A percentile compares a stretch with the other conserved stretches of the same genome.
These are phyloP conservation scores for Cutaneotrichosporon cutaneum DNA, from an alignment of 1,284 basidiomycete species.

Conservation along the genomic window DNA sequence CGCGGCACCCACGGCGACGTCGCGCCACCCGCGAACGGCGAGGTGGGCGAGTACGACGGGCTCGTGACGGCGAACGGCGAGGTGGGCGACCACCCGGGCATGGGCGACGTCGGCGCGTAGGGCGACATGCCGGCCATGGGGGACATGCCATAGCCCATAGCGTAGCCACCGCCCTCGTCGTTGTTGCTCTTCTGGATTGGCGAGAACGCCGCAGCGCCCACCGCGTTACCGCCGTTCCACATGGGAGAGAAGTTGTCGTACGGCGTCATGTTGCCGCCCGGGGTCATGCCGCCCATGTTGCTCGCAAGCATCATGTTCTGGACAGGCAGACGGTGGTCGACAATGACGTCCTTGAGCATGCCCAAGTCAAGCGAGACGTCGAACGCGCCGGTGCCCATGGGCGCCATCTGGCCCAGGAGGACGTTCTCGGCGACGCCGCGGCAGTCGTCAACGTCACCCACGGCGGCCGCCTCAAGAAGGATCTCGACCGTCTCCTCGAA, in stretches of 20 bases:
- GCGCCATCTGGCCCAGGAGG: slow-evolving; percentile 97
- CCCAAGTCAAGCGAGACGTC: slow-evolving; percentile 95
- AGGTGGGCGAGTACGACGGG: slow-evolving; percentile 64
- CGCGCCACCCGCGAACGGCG: slow-evolving; percentile 63
- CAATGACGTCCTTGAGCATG: slow-evolving; percentile 98
- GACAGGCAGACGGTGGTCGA: slow-evolving; percentile 88
- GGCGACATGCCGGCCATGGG: slow-evolving; percentile 66
- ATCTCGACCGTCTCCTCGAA: slow-evolving; percentile 99
- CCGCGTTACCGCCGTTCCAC: slow-evolving; percentile 59
- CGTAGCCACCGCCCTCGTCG: slow-evolving; percentile 69
- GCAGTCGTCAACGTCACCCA: slow-evolving; percentile 97
- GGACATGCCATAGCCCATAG: slow-evolving; percentile 63
- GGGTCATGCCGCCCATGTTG: slow-evolving; percentile 85
- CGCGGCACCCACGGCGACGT: slow-evolving; percentile 72
- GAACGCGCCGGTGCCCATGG: slow-evolving; percentile 94
- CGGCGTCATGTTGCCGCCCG: slow-evolving; percentile 81
- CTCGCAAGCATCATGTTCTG: slow-evolving; percentile 77
- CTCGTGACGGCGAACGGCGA: slow-evolving; percentile 63
- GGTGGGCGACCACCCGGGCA: slow-evolving; percentile 68
- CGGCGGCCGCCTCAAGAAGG: slow-evolving; percentile 95
- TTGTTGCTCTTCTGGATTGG: slow-evolving; percentile 86
- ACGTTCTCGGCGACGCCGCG: slow-evolving; percentile 98
- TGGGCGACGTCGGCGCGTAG: slow-evolving; percentile 54
- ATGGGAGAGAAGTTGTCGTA: slow-evolving; percentile 81
- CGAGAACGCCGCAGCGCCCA: slow-evolving; percentile 87